Evolutionary conservation across 805 yeast species (phyloP).

Genomic region (Hanseniaspora jakobsenii): DNA sequence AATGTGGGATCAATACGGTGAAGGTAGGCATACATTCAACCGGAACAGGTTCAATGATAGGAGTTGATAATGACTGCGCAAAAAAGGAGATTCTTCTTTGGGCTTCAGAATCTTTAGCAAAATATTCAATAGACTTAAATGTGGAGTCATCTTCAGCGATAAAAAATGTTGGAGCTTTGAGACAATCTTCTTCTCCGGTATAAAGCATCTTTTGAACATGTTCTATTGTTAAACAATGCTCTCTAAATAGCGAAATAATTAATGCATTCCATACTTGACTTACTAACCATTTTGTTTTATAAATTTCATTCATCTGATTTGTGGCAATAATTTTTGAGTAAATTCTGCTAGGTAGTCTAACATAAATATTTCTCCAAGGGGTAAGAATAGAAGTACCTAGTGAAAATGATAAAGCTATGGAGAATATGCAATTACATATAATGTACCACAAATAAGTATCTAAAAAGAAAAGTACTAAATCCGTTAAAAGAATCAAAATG

Average conservation of each 20-base stretch:
- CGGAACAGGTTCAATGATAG: conserved; percentile 62
- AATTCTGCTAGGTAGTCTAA: conserved; percentile 65
- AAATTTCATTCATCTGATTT: conserved; percentile 35
- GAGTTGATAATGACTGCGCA: conserved; percentile 80
- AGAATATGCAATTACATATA: conserved; percentile 62
- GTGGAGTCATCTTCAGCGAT: conserved; percentile 72
- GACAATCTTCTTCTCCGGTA: conserved; percentile 35
- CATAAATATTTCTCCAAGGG: conserved; percentile 75
- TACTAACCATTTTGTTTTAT: conserved; percentile 43
- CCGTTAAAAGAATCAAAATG: conserved; percentile 43
- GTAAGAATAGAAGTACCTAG: conserved; percentile 77
- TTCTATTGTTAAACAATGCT: conserved; percentile 62
- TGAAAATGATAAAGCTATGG: conserved; percentile 57
- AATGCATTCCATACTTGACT: conserved; percentile 77
- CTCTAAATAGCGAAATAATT: conserved; percentile 71
- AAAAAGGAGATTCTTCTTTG: conserved; percentile 73
- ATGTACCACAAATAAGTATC: conserved; percentile 84
- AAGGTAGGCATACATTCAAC: conserved; percentile 65
- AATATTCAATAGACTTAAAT: conserved; percentile 40
- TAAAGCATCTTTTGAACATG: conserved; percentile 57
- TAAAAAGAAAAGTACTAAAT: conserved; percentile 56
- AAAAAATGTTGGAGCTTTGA: conserved; percentile 67
- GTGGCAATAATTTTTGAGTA: conserved; percentile 54
- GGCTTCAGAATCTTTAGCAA: conserved; percentile 60
- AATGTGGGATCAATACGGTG: conserved; percentile 78